phyloP scores from a whole-genome alignment of 148 eudicot genomes.

The Suaeda aralocaspica region DNA sequence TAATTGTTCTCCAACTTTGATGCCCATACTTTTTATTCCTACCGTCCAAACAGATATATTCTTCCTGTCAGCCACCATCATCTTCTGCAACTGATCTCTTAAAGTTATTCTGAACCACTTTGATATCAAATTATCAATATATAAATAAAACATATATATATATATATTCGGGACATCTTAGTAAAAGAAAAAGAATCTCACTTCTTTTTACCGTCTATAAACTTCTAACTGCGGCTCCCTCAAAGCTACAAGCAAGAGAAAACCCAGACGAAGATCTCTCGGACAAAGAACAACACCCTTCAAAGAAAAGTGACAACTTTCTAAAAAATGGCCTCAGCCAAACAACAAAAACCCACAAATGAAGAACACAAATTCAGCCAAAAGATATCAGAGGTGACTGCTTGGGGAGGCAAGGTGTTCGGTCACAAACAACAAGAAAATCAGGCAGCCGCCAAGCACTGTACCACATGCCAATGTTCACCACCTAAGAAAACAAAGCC shows the following conservation, averaged over 20 bases:
- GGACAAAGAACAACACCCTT: not conserved
- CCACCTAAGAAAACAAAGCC: constrained; percentile 14
- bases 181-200: not conserved
- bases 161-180: not conserved
- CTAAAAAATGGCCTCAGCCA: constrained; percentile 39
- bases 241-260: constrained; percentile 1
- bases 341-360: constrained; percentile 33
- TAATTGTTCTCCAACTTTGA: not conserved
- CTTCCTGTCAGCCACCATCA: not conserved
- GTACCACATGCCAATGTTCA: constrained; percentile 31
- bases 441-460: constrained; percentile 26
- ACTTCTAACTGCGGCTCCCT: not conserved
- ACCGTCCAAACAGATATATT: constrained; percentile 6
- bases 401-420: constrained; percentile 34
- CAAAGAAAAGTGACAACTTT: not conserved
- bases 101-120: not conserved
- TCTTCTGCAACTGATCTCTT: not conserved
- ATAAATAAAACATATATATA: no score
- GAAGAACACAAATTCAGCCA: constrained; percentile 26
- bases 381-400: constrained; percentile 35
- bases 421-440: constrained; percentile 31
- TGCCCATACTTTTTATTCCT: constrained; percentile 7
- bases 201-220: not conserved
- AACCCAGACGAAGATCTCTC: not conserved
- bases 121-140: not conserved